A percentile compares a stretch with the other conserved stretches of the same genome.
These are phyloP conservation scores for Sugiyamaella xylanicola DNA, from an alignment of 1,139 yeast species.

Conservation along the genomic window DNA sequence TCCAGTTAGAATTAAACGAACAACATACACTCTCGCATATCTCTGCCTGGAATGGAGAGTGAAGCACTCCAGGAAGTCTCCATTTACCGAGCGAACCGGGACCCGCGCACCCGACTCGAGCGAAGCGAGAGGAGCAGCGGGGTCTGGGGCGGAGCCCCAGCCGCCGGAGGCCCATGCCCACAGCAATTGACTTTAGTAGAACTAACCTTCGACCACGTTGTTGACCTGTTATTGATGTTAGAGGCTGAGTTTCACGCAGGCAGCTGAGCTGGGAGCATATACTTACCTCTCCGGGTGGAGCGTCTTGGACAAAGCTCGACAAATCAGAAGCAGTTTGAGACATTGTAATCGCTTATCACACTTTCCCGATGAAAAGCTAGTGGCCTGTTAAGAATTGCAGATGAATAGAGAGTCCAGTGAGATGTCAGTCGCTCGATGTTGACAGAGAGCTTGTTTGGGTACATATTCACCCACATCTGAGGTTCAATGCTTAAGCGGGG, in stretches of 20 bases:
- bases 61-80: too few species aligned
- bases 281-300: slow-evolving; percentile 57
- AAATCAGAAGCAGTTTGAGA: slow-evolving; percentile 33
- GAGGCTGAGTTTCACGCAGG: neutral
- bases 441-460: neutral
- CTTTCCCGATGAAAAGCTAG: too few species aligned
- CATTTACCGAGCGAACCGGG: too few species aligned
- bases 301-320: slow-evolving; percentile 49
- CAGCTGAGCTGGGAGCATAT: too few species aligned
- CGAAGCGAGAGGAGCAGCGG: too few species aligned
- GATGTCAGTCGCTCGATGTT: too few species aligned
- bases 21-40: neutral
- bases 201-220: slow-evolving; percentile 16
- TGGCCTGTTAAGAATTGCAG: too few species aligned
- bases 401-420: too few species aligned
- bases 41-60: too few species aligned
- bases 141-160: too few species aligned
- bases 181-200: neutral
- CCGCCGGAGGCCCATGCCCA: too few species aligned
- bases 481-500: neutral
- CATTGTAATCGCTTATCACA: slow-evolving; percentile 27
- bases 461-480: neutral
- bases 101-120: too few species aligned
- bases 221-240: slow-evolving; percentile 6
- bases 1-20: neutral